A percentile compares a stretch with the other conserved stretches of the same genome.
Conservation (phyloP, 768 basidiomycete genomes). For the Mycena amicta region DNA sequence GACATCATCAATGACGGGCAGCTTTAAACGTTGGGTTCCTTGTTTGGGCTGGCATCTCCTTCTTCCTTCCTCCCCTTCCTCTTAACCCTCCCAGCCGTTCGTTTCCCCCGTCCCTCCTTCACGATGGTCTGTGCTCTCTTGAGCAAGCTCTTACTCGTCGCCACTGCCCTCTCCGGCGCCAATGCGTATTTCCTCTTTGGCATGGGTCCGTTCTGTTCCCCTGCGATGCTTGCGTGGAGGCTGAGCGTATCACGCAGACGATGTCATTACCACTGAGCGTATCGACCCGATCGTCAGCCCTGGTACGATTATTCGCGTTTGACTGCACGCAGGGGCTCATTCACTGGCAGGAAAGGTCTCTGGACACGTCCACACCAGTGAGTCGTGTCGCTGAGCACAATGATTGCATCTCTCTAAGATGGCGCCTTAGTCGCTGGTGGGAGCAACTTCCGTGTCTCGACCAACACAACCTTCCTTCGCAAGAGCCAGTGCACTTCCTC, state of each 20-base stretch:
- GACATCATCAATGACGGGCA: too few species aligned
- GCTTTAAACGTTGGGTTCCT: slow-evolving; percentile 3
- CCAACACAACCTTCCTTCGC: slow-evolving; percentile 43
- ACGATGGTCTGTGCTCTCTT: slow-evolving; percentile 15
- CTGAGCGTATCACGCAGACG: slow-evolving; percentile 28
- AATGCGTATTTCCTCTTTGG: slow-evolving; percentile 21
- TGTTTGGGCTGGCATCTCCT: background rate
- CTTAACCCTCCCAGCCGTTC: slow-evolving; percentile 8
- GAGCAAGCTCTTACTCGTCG: slow-evolving; percentile 20
- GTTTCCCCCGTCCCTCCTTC: slow-evolving; percentile 11
- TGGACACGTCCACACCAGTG: slow-evolving; percentile 51
- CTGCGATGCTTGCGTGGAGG: background rate
- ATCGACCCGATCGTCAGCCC: slow-evolving; percentile 54
- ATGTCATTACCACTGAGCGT: slow-evolving; percentile 50
- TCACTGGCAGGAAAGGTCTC: slow-evolving; percentile 37
- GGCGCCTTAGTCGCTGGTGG: slow-evolving; percentile 56
- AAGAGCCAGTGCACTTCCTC: slow-evolving; percentile 55
- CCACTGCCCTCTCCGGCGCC: slow-evolving; percentile 17
- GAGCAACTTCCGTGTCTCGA: slow-evolving; percentile 49
- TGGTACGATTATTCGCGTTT: too few species aligned
- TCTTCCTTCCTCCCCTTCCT: slow-evolving; percentile 1
- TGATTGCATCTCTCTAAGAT: background rate
- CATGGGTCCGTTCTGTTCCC: slow-evolving; percentile 12
- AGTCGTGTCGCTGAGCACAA: slow-evolving; percentile 5
- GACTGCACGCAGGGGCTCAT: too few species aligned